Conservation (phyloP, 2,329 filamentous ascomycete genomes). For the Cercospora beticola region DNA sequence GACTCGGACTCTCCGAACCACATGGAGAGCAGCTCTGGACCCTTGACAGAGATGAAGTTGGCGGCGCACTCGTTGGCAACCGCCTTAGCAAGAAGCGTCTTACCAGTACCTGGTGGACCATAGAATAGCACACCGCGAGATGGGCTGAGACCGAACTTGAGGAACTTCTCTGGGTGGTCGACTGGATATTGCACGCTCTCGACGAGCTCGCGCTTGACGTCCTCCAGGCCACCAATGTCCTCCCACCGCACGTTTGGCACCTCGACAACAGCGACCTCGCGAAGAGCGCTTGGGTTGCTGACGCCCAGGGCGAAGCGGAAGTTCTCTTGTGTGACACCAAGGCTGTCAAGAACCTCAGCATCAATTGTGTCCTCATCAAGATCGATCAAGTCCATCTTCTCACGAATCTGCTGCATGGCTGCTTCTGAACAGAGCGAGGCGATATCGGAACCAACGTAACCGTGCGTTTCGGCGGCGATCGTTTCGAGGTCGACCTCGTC, state of each 20-base stretch:
- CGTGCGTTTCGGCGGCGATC: conserved; percentile 96
- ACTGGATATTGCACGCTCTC: conserved; percentile 99
- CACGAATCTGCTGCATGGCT: conserved; percentile 99
- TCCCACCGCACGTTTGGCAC: conserved; percentile 99
- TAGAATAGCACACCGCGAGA: conserved; percentile 99
- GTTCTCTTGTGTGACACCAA: conserved; percentile 99
- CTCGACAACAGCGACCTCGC: conserved; percentile 98
- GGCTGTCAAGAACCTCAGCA: conserved; percentile 94
- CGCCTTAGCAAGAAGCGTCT: conserved; percentile 98
- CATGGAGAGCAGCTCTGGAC: conserved; percentile 97
- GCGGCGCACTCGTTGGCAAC: conserved; percentile 98
- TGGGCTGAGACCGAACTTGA: conserved; percentile 98
- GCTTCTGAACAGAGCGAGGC: conserved; percentile 98
- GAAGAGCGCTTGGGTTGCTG: conserved; percentile 96
- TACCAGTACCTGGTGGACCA: conserved; percentile 98
- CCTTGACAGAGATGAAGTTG: conserved; percentile 99
- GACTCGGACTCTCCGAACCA: conserved; percentile 99
- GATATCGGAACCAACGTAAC: conserved; percentile 97
- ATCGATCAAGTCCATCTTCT: conserved; percentile 99
- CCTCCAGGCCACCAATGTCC: conserved; percentile 97
- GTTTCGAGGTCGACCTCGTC: conserved; percentile 96
- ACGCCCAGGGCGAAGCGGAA: conserved; percentile 98
- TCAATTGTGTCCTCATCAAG: conserved; percentile 99
- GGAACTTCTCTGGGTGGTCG: conserved; percentile 99
- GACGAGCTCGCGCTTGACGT: conserved; percentile 98